Conservation (phyloP, 805 yeast species). For the Candida cerambycidarum region DNA sequence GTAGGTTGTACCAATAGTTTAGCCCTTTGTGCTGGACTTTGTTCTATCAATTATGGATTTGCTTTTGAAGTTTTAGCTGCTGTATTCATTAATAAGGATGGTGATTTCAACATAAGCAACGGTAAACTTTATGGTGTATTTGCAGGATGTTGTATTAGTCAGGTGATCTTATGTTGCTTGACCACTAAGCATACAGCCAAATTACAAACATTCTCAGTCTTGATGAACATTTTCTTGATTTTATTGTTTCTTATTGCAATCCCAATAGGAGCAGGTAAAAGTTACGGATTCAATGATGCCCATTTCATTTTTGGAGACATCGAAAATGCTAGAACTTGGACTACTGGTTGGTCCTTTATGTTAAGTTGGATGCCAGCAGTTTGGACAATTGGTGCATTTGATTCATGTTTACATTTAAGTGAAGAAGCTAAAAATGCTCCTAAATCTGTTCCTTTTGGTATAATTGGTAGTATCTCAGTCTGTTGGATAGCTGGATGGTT, state of each 20-base stretch:
- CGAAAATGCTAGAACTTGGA: conserved; percentile 52
- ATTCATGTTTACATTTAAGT: conserved; percentile 69
- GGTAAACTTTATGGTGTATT: conserved; percentile 64
- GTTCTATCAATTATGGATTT: conserved; percentile 70
- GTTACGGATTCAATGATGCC: conserved; percentile 21
- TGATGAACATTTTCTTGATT: conserved; percentile 52
- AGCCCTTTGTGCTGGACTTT: conserved; percentile 64
- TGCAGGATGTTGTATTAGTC: conserved; percentile 57
- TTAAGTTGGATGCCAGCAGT: conserved; percentile 64
- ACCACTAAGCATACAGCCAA: conserved; percentile 58
- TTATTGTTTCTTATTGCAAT: conserved; percentile 59
- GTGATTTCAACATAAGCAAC: conserved; percentile 52
- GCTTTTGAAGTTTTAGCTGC: conserved; percentile 59
- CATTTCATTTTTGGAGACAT: conserved; percentile 55
- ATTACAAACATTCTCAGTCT: conserved; percentile 59
- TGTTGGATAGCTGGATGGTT: conserved; percentile 62
- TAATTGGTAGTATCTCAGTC: conserved; percentile 53
- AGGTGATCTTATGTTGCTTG: conserved; percentile 51
- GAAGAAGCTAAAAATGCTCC: conserved; percentile 69
- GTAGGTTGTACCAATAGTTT: conserved; percentile 69
- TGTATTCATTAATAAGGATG: conserved; percentile 54
- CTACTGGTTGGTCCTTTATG: conserved; percentile 41
- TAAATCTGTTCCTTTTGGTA: conserved; percentile 64
- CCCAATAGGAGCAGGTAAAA: conserved; percentile 53
- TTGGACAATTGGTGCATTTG: conserved; percentile 77